Conservation (phyloP, 1,284 basidiomycete species). For the Microbotryum violaceum region DNA sequence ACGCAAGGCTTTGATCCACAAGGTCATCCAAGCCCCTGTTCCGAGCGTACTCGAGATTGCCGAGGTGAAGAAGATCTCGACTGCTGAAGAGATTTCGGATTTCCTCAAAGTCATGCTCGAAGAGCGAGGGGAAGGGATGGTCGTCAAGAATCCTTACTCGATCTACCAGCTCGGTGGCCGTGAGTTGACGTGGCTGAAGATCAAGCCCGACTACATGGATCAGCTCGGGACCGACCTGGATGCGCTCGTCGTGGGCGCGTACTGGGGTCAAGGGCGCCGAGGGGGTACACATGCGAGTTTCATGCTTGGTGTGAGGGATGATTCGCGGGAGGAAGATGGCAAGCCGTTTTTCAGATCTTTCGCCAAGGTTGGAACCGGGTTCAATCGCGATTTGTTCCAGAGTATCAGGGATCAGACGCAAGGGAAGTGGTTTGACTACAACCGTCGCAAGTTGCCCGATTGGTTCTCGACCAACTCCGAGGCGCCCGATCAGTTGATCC, state of each 20-base stretch:
- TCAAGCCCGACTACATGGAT: conserved; percentile 85
- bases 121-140: conserved; percentile 74
- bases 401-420: conserved; percentile 50
- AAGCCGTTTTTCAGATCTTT: conserved; percentile 56
- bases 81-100: background rate
- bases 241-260: conserved; percentile 65
- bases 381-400: conserved; percentile 72
- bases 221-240: conserved; percentile 56
- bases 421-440: conserved; percentile 42
- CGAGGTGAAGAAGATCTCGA: conserved; percentile 2
- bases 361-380: conserved; percentile 75
- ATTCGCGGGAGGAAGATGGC: conserved; percentile 32
- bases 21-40: conserved; percentile 13
- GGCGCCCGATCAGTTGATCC: conserved; percentile 43
- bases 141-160: conserved; percentile 73
- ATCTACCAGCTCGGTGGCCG: conserved; percentile 76
- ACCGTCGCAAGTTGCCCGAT: conserved; percentile 37
- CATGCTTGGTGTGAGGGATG: conserved; percentile 42
- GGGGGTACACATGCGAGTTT: conserved; percentile 45
- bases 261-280: conserved; percentile 45
- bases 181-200: conserved; percentile 85
- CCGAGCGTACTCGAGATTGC: conserved; percentile 12
- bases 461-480: conserved; percentile 38
- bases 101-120: conserved; percentile 61
- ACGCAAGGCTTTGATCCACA: conserved; percentile 41